phyloP scores from a whole-genome alignment of 176 grass and related monocot species.

The Hordeum marinum region DNA sequence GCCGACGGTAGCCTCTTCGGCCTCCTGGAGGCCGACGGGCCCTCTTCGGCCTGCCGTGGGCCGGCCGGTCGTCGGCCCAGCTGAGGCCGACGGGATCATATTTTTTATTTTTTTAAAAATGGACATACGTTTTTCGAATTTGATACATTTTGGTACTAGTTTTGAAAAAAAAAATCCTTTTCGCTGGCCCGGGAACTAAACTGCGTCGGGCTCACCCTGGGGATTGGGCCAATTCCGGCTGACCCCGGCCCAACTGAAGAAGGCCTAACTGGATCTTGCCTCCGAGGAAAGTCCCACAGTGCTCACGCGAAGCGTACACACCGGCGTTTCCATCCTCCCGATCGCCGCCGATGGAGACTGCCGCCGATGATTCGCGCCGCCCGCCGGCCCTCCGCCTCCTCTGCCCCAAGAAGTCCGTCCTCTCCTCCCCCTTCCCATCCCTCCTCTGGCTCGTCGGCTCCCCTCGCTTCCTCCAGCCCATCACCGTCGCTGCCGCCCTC shows the following conservation, averaged over 20 bases:
- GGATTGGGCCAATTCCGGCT: too few relatives aligned
- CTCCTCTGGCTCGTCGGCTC: constrained; percentile 47
- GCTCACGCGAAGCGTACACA: background rate
- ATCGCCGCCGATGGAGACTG: constrained; percentile 24
- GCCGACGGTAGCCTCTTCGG: too few relatives aligned
- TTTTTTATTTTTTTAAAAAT: too few relatives aligned
- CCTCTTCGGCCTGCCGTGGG: too few relatives aligned
- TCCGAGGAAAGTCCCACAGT: background rate
- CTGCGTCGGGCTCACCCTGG: too few relatives aligned
- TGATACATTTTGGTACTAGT: too few relatives aligned
- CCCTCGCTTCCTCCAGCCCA: constrained; percentile 33
- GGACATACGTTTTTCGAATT: too few relatives aligned
- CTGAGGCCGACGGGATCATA: too few relatives aligned
- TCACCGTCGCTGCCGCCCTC: constrained; percentile 37
- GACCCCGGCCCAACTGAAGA: background rate
- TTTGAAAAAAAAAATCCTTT: too few relatives aligned
- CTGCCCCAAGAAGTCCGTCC: constrained; percentile 23
- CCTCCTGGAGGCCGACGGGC: too few relatives aligned
- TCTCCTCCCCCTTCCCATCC: background rate
- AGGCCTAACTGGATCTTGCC: background rate
- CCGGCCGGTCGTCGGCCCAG: too few relatives aligned
- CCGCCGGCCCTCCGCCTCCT: constrained; percentile 19
- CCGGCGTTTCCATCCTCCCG: background rate
- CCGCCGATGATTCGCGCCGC: constrained; percentile 7
- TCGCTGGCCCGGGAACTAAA: too few relatives aligned